phyloP scores from a whole-genome alignment of 495 filamentous ascomycete species.

The Daldinia bambusicola region DNA sequence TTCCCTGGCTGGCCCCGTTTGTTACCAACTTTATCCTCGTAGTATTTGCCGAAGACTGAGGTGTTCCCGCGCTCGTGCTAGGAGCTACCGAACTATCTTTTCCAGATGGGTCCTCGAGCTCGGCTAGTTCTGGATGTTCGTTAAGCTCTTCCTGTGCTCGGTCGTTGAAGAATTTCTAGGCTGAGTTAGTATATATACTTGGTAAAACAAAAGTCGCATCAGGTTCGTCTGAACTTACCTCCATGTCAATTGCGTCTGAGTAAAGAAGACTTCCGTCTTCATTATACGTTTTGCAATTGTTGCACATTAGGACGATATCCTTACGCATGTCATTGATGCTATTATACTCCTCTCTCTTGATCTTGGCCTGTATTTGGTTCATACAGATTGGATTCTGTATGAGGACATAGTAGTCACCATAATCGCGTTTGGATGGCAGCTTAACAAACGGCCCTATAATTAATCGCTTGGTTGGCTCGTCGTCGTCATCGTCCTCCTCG shows the following conservation, averaged over 20 bases:
- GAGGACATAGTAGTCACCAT: slow-evolving; percentile 92
- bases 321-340: slow-evolving; percentile 79
- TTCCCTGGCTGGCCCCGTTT: slow-evolving; percentile 59
- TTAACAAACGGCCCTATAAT: slow-evolving; percentile 96
- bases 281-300: slow-evolving; percentile 94
- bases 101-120: slow-evolving; percentile 68
- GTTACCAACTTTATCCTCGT: slow-evolving; percentile 66
- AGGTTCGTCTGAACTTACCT: slow-evolving; percentile 68
- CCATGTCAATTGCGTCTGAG: slow-evolving; percentile 90
- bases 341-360: slow-evolving; percentile 92
- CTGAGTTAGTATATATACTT: slow-evolving; percentile 30
- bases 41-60: slow-evolving; percentile 63
- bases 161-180: slow-evolving; percentile 71
- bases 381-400: slow-evolving; percentile 93
- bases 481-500: slow-evolving; percentile 61
- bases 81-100: slow-evolving; percentile 74
- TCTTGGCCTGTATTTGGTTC: slow-evolving; percentile 90
- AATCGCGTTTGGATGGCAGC: slow-evolving; percentile 84
- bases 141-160: slow-evolving; percentile 76
- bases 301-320: slow-evolving; percentile 84
- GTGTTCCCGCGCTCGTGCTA: slow-evolving; percentile 75
- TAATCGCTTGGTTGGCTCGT: slow-evolving; percentile 66
- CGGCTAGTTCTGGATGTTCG: slow-evolving; percentile 75
- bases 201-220: not conserved
- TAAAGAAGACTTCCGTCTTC: slow-evolving; percentile 92